Percentiles rank a stretch among this genome's conserved stretches.
phyloP scores from a whole-genome alignment of 495 filamentous ascomycete species.

The Penicillium cataractarum region DNA sequence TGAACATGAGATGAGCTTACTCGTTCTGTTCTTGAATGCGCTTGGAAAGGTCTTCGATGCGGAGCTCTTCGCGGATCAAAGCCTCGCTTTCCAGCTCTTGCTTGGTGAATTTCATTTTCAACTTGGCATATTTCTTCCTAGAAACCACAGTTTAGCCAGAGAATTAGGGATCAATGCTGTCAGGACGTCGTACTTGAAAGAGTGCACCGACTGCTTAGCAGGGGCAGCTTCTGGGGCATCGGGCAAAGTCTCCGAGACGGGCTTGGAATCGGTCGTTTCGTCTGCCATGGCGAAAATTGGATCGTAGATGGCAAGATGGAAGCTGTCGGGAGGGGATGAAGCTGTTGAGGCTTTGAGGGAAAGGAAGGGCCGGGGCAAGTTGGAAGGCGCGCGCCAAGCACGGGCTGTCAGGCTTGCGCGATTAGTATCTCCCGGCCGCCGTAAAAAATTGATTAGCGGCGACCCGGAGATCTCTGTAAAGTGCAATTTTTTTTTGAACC shows the following conservation, averaged over 20 bases:
- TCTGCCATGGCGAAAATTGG: conserved; percentile 36
- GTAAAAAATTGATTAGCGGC: conserved; percentile 34
- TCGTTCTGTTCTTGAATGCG: conserved; percentile 88
- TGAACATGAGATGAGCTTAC: conserved; percentile 41
- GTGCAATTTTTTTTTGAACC: background rate
- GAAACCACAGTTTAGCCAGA: conserved; percentile 37
- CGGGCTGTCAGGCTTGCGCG: conserved; percentile 25
- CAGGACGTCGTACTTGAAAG: conserved; percentile 43
- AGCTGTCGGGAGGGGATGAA: background rate
- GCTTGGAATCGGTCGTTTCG: conserved; percentile 30
- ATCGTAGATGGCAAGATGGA: background rate
- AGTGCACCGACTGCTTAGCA: conserved; percentile 44
- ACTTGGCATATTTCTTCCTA: conserved; percentile 96
- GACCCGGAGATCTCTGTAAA: conserved; percentile 6
- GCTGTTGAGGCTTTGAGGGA: conserved; percentile 13
- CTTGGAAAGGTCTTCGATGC: conserved; percentile 72
- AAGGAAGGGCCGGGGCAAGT: background rate
- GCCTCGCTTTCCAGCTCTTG: conserved; percentile 78
- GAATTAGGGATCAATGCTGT: conserved; percentile 3
- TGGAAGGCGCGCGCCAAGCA: conserved; percentile 29
- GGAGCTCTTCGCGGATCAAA: conserved; percentile 75
- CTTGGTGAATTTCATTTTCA: conserved; percentile 82
- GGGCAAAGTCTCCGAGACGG: conserved; percentile 34
- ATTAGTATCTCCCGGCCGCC: conserved; percentile 37
- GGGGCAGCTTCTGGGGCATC: conserved; percentile 38